A percentile compares a stretch with the other conserved stretches of the same genome.
phyloP scores from a whole-genome alignment of 164 flowering plant species.

The Vitis amurensis region DNA sequence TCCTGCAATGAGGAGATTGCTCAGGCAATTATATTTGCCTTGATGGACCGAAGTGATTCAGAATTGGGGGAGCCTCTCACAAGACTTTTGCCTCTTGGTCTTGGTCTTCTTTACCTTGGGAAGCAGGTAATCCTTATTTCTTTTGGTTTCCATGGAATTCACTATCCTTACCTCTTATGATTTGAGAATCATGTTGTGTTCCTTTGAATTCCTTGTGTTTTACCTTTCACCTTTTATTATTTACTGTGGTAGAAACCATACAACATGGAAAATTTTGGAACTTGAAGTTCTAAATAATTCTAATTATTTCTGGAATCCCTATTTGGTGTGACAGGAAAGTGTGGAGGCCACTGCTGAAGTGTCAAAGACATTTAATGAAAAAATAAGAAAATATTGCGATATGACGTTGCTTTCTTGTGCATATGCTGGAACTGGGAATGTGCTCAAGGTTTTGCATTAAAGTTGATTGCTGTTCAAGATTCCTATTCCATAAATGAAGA shows the following conservation, averaged over 20 bases:
- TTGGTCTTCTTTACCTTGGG: slow-evolving; percentile 95
- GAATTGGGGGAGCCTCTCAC: slow-evolving; percentile 84
- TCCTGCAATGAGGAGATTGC: slow-evolving; percentile 98
- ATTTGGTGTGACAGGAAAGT: slow-evolving; percentile 58
- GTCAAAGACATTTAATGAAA: slow-evolving; percentile 87
- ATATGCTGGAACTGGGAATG: slow-evolving; percentile 98
- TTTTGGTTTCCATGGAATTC: neutral
- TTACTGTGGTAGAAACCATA: neutral
- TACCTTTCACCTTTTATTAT: neutral
- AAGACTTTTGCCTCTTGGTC: slow-evolving; percentile 81
- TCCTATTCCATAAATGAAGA: neutral
- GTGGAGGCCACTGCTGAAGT: slow-evolving; percentile 98
- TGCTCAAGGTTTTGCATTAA: slow-evolving; percentile 66
- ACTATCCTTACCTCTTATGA: neutral
- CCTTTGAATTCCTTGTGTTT: neutral
- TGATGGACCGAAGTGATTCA: slow-evolving; percentile 89
- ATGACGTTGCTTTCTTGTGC: slow-evolving; percentile 95
- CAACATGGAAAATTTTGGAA: neutral
- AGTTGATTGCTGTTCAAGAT: neutral
- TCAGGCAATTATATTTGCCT: slow-evolving; percentile 84
- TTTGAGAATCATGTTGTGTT: neutral
- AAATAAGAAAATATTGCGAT: slow-evolving; percentile 88
- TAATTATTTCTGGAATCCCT: neutral
- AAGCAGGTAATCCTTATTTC: slow-evolving; percentile 69
- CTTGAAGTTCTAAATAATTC: neutral